Evolutionary conservation across 169 alveolate genomes (phyloP), one percentile per base, ranked within the genome.

Genomic region (Eimeria maxima): DNA sequence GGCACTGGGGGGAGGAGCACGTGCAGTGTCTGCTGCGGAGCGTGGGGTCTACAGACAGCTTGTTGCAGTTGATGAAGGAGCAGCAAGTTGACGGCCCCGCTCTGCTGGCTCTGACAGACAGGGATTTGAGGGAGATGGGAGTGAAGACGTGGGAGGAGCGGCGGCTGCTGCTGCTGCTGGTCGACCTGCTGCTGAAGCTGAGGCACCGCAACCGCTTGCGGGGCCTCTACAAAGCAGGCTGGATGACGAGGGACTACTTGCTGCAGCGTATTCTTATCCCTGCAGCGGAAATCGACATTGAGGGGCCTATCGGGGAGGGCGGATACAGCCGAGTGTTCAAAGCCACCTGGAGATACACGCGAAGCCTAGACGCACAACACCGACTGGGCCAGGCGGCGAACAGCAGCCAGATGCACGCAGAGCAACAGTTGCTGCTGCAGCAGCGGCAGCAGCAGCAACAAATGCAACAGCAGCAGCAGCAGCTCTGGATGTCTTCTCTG

Each of bases 321-420:
- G 98, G 99, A 27, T 98, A 98, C 95, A 98, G 99, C 87, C 97
- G 97, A 47, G 99, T 98, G 7, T 98, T 95, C 93, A 78, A 96
- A 71, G 99, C 98, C 27, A 88, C 94, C 44, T 98, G 98, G 98
- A 86, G 90, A 81, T 89, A 96, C 78, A 97, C 95, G 60, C 98
- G 98, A 42, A 95, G 84, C 14, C 94, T 93, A 38, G 96, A 83
- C 45, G 71, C 69, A 22, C 95, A 69, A 29, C 95, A 69, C 53
- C 78, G 84, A 80, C 53, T 27, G 18, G 91, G 74, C 55, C 50
- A 11, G 47, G 55, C 24, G 0, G 57, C 83, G 45, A 42, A 45
- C 83, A 38, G 69, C 27, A 16, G 69, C 55, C 81, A 29, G 93
- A 96, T 11, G 98, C 99, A 69, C 96, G 97, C 55, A 96, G 96